These are phyloP conservation scores for Medicago ruthenica DNA, from an alignment of 306 rosid species.

Conservation along the genomic window DNA sequence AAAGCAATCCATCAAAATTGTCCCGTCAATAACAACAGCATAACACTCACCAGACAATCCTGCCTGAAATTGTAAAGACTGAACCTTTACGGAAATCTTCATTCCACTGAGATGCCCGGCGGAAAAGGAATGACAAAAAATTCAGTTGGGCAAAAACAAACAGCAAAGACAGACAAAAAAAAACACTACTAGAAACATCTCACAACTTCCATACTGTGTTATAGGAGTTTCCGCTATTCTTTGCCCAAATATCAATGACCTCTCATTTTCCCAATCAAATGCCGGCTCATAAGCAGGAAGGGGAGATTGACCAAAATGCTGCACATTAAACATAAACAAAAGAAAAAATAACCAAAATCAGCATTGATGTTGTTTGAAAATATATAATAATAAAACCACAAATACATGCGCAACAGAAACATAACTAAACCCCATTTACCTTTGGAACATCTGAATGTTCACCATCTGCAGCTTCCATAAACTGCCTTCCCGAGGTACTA, in stretches of 20 bases:
- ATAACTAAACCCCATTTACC: slow-evolving; percentile 56
- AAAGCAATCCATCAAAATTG: slow-evolving; percentile 38
- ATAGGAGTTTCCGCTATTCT: slow-evolving; percentile 88
- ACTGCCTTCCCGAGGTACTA: slow-evolving; percentile 95
- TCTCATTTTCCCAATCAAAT: slow-evolving; percentile 99
- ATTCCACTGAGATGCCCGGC: slow-evolving; percentile 71
- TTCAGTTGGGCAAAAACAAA: slow-evolving; percentile 34
- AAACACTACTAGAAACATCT: slow-evolving; percentile 35
- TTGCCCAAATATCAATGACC: slow-evolving; percentile 95
- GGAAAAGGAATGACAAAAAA: slow-evolving; percentile 44
- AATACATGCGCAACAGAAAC: neutral
- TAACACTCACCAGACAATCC: slow-evolving; percentile 79
- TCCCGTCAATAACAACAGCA: slow-evolving; percentile 41
- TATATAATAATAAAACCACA: slow-evolving; percentile 16
- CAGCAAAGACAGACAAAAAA: slow-evolving; percentile 13
- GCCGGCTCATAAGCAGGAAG: slow-evolving; percentile 98
- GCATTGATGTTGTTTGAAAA: neutral
- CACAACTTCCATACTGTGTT: slow-evolving; percentile 70
- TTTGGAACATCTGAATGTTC: slow-evolving; percentile 64
- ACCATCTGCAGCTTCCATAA: slow-evolving; percentile 58
- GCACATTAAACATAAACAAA: slow-evolving; percentile 37
- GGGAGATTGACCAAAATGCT: slow-evolving; percentile 91
- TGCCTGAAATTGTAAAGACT: slow-evolving; percentile 81
- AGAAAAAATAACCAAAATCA: slow-evolving; percentile 1
- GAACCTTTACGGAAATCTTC: slow-evolving; percentile 94